These are phyloP conservation scores for Mucor plumbeus DNA, from an alignment of 371 early-diverging fungal genomes.

Conservation along the genomic window DNA sequence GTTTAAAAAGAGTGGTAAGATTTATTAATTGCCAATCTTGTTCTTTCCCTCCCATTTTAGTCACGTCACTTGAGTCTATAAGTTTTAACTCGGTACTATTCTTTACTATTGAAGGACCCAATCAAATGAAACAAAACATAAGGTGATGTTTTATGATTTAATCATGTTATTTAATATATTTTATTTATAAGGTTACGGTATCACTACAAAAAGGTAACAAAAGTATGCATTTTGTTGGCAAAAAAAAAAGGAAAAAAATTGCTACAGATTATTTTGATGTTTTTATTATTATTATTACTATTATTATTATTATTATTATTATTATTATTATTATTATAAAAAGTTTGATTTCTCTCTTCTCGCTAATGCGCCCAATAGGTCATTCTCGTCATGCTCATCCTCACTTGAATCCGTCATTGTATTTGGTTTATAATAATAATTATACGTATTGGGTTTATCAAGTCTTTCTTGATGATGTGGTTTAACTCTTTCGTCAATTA, in stretches of 20 bases:
- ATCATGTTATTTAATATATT: not conserved
- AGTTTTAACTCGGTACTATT: not conserved
- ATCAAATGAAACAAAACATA: slow-evolving; percentile 10
- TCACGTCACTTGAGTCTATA: slow-evolving; percentile 5
- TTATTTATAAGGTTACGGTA: not conserved
- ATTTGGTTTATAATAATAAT: slow-evolving; percentile 4
- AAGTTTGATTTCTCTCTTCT: not conserved
- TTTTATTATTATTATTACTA: no score
- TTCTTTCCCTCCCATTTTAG: not conserved
- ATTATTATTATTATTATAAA: no score
- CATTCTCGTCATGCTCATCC: not conserved
- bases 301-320: no score
- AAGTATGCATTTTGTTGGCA: no score
- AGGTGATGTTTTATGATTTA: slow-evolving; percentile 19
- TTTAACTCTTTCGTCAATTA: slow-evolving; percentile 13
- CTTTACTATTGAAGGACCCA: not conserved
- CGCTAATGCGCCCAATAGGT: slow-evolving; percentile 3
- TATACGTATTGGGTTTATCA: not conserved
- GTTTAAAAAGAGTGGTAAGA: slow-evolving; percentile 1
- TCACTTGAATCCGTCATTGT: slow-evolving; percentile 6
- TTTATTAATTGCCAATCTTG: not conserved
- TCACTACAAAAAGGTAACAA: no score
- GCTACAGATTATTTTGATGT: not conserved
- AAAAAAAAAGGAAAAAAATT: no score
- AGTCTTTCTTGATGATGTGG: slow-evolving; percentile 7